A percentile compares a stretch with the other conserved stretches of the same genome.
Evolutionary conservation across 2,329 filamentous ascomycete species (phyloP).

Genomic region (Massarina eburnea): DNA sequence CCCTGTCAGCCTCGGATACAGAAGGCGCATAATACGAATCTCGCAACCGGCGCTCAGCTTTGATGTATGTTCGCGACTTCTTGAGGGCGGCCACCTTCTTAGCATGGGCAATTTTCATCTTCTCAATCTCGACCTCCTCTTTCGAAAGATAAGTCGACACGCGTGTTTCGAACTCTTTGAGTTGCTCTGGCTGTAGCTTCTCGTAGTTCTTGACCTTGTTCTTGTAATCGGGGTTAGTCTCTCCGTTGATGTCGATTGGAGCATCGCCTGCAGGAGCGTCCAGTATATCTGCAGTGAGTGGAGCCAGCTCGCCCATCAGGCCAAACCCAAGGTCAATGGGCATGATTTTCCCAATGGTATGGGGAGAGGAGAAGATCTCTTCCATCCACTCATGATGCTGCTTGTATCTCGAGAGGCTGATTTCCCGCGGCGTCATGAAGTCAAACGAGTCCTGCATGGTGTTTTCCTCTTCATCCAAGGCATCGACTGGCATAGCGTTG

Average conservation of each 20-base stretch:
- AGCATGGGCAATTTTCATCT: slow-evolving; percentile 78
- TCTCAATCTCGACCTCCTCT: slow-evolving; percentile 79
- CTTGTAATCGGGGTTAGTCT: slow-evolving; percentile 22
- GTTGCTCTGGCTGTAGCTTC: slow-evolving; percentile 72
- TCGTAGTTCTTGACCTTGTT: slow-evolving; percentile 57
- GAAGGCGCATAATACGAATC: slow-evolving; percentile 50
- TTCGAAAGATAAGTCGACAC: slow-evolving; percentile 71
- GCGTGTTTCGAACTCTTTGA: slow-evolving; percentile 80
- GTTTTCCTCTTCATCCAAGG: slow-evolving; percentile 86
- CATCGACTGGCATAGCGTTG: slow-evolving; percentile 42
- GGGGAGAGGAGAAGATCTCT: slow-evolving; percentile 89
- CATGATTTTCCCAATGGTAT: slow-evolving; percentile 79
- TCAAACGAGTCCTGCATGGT: slow-evolving; percentile 86
- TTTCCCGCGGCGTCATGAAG: slow-evolving; percentile 82
- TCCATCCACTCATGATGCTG: slow-evolving; percentile 99
- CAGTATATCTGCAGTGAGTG: slow-evolving; percentile 83
- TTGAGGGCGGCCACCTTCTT: slow-evolving; percentile 74
- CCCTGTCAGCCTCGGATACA: slow-evolving; percentile 16
- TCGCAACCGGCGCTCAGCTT: slow-evolving; percentile 75
- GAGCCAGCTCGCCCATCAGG: slow-evolving; percentile 72
- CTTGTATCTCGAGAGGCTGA: slow-evolving; percentile 82
- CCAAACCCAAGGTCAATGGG: slow-evolving; percentile 87
- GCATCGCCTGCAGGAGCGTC: slow-evolving; percentile 53
- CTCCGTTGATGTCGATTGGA: slow-evolving; percentile 19
- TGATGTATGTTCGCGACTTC: slow-evolving; percentile 67